Percentiles rank a stretch among this genome's conserved stretches.
Conservation (phyloP, 2,329 filamentous ascomycete species). For the Aspergillus fructus region DNA sequence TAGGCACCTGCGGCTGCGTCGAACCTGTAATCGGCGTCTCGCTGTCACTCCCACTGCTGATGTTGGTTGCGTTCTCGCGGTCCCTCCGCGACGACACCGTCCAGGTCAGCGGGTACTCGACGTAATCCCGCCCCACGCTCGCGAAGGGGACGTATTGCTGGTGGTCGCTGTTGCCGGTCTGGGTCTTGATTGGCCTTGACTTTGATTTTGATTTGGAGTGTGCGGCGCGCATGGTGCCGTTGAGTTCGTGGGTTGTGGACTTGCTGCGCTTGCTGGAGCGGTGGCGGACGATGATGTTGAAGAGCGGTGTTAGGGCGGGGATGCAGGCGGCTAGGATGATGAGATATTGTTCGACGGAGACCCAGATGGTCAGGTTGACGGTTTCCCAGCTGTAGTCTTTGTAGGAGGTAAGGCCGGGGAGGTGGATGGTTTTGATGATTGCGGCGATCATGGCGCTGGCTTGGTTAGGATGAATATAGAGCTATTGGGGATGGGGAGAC, state of each 20-base stretch:
- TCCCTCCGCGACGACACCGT: not conserved
- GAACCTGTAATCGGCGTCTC: not conserved
- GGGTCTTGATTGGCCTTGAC: not conserved
- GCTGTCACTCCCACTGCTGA: not conserved
- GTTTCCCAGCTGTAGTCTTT: slow-evolving; percentile 11
- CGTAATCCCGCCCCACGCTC: slow-evolving; percentile 7
- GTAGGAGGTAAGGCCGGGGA: slow-evolving; percentile 3
- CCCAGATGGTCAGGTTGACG: slow-evolving; percentile 12
- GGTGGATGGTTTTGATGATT: slow-evolving; percentile 13
- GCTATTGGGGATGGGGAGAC: not conserved
- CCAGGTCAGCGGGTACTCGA: slow-evolving; percentile 10
- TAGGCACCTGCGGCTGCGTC: not conserved
- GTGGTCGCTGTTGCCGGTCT: not conserved
- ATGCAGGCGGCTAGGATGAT: slow-evolving; percentile 17
- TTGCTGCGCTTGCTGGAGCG: slow-evolving; percentile 1
- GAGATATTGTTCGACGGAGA: slow-evolving; percentile 14
- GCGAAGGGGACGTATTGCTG: slow-evolving; percentile 7
- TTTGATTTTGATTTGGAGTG: not conserved
- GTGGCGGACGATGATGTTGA: slow-evolving; percentile 8
- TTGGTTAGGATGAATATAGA: not conserved
- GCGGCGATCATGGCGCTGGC: slow-evolving; percentile 17
- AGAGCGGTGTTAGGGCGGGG: slow-evolving; percentile 10
- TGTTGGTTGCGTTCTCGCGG: too few relatives aligned
- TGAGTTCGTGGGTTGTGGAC: not conserved
- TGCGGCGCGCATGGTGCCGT: too few relatives aligned